Evolutionary conservation across 2,329 filamentous ascomycete genomes (phyloP).

Genomic region (Ceratocystiopsis brevicomis): DNA sequence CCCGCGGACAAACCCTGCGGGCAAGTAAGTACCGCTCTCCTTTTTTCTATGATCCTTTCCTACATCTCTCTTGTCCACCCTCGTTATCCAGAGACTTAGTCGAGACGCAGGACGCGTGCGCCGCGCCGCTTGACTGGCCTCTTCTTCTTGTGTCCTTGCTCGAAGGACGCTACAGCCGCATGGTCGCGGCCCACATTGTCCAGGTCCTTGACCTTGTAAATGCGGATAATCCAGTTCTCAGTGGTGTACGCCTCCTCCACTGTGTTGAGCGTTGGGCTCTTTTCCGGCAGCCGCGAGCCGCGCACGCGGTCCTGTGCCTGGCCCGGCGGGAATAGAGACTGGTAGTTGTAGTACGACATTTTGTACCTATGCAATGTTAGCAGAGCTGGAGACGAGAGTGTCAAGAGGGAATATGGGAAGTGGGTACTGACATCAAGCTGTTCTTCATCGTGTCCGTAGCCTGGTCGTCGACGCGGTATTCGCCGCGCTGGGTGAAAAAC

Average conservation of each 20-base stretch:
- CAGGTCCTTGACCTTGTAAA: conserved; percentile 98
- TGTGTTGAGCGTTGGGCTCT: conserved; percentile 69
- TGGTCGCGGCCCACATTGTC: conserved; percentile 92
- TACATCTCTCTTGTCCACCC: too few species aligned
- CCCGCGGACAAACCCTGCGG: too few species aligned
- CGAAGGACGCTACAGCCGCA: conserved; percentile 46
- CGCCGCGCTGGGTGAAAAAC: conserved; percentile 84
- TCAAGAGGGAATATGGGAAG: conserved; percentile 1
- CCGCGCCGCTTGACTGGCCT: conserved; percentile 53
- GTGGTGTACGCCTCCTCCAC: conserved; percentile 95
- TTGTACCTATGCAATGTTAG: conserved; percentile 57
- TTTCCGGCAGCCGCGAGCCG: conserved; percentile 57
- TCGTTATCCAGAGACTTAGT: conserved; percentile 22
- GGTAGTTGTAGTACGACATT: conserved; percentile 99
- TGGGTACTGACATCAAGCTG: conserved; percentile 71
- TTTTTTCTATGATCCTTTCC: too few species aligned
- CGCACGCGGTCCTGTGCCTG: conserved; percentile 85
- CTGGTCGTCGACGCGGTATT: conserved; percentile 85
- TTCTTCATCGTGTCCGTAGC: conserved; percentile 97
- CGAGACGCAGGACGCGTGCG: conserved; percentile 51
- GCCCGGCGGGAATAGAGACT: conserved; percentile 74
- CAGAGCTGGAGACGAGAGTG: not conserved
- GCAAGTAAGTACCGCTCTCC: too few species aligned
- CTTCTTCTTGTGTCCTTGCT: conserved; percentile 71
- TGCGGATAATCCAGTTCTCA: conserved; percentile 99